These are phyloP conservation scores for Salix purpurea DNA, from an alignment of 345 rosid genomes.

Conservation along the genomic window DNA sequence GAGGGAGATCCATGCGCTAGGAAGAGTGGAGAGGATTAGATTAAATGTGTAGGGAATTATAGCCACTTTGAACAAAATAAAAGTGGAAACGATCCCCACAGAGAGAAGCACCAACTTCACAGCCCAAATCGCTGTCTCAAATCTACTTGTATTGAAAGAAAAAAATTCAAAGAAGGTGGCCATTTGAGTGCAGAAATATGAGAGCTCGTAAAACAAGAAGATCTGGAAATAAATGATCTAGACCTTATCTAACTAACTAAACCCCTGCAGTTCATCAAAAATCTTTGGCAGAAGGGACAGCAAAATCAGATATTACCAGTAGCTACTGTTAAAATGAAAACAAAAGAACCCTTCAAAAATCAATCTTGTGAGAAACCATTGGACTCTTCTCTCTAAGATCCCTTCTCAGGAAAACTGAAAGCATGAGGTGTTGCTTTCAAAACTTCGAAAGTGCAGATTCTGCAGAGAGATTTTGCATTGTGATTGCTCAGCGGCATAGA, in stretches of 20 bases:
- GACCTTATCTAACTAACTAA: background rate
- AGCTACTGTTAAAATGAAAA: background rate
- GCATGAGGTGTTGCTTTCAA: background rate
- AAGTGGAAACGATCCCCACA: constrained; percentile 31
- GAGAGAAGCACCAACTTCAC: constrained; percentile 28
- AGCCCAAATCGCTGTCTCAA: constrained; percentile 27
- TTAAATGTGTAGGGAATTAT: constrained; percentile 28
- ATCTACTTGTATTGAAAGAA: constrained; percentile 4
- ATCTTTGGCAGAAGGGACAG: background rate
- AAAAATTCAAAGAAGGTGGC: constrained; percentile 13
- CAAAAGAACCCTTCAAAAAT: background rate
- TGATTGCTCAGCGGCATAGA: background rate
- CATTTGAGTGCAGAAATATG: constrained; percentile 8
- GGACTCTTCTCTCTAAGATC: background rate
- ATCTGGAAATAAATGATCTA: background rate
- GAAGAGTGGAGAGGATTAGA: constrained; percentile 23
- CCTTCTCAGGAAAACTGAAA: background rate
- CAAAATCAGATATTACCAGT: background rate
- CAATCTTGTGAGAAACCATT: background rate
- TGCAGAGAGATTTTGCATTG: background rate
- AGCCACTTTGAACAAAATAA: constrained; percentile 33
- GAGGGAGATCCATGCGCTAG: constrained; percentile 28
- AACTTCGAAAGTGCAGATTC: background rate
- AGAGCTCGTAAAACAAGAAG: background rate
- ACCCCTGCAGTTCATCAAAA: background rate